Evolutionary conservation across 148 eudicot species (phyloP).

Genomic region (Arbutus unedo): DNA sequence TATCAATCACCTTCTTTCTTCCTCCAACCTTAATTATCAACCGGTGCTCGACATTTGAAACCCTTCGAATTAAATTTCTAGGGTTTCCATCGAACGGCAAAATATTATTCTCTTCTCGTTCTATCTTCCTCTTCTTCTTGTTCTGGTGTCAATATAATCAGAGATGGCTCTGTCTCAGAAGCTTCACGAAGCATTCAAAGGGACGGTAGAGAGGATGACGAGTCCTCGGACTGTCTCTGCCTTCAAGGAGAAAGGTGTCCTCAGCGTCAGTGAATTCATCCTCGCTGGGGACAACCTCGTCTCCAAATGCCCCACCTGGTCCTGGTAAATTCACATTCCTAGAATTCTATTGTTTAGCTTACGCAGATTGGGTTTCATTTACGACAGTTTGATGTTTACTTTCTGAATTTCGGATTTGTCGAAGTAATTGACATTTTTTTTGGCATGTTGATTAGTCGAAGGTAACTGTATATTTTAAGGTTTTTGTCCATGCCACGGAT

Average conservation of each 20-base stretch:
- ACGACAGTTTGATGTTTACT: no score
- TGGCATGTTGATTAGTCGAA: no score
- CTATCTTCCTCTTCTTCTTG: background rate
- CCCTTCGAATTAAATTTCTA: background rate
- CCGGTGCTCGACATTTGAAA: background rate
- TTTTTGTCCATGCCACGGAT: background rate
- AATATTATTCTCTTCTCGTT: no score
- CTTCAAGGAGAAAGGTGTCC: slow-evolving; percentile 95
- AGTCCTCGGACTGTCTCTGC: slow-evolving; percentile 92
- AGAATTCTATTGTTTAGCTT: background rate
- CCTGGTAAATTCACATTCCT: slow-evolving; percentile 46
- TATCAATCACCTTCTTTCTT: background rate
- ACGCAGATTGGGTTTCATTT: background rate
- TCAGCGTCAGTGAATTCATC: slow-evolving; percentile 72
- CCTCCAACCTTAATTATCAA: background rate
- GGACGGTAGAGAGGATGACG: slow-evolving; percentile 84
- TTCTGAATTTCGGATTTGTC: background rate
- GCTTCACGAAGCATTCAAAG: slow-evolving; percentile 86
- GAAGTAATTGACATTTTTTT: background rate
- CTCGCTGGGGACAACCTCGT: slow-evolving; percentile 95
- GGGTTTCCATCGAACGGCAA: background rate
- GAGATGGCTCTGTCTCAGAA: slow-evolving; percentile 71
- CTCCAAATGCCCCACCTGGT: slow-evolving; percentile 98
- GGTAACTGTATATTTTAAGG: no score
- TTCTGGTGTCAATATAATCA: background rate